Base-by-base conservation (phyloP, 345 rosid species). In the Ceriops decandra region DNA sequence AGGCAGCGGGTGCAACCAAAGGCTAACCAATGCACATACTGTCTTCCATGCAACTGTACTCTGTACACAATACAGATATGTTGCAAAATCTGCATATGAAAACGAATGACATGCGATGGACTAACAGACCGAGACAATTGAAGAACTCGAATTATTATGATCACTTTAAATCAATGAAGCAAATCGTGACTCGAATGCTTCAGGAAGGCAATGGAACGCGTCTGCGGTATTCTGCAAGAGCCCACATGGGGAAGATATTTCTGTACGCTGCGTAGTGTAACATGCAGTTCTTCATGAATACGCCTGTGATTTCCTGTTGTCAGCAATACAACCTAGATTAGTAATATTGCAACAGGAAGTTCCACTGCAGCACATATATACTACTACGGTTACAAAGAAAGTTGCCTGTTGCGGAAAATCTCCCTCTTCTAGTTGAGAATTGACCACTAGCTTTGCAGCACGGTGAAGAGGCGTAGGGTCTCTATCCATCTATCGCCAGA, bases 351-450 rank as follows among this genome's bases (percentile, higher is more conserved):
- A 38, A 38, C 4, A 1, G 16, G 16, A 38, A 11, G 47, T 38
- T 11, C 15, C 47, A 38, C 47, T 10, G 36, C 36, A 7, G 9
- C 36, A 33, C 9, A 7, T 1, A 33, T 33, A 33, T 7, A 33
- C 47, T 11, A 38, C 47, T 11, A 11, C 9, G 2, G 58, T 54
- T 7, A 54, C 2, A 8, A 38, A 38, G 47, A 38, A 9, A 38
- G 47, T 72, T 73, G 68, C 80, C 80, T 77, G 58, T 36, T 77
- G 81, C 13, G 81, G 81, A 62, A 68, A 77, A 66, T 77, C 81
- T 6, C 81, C 81, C 46, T 73, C 71, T 54, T 77, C 81, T 42
- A 77, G 24, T 52, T 77, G 81, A 17, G 57, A 69, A 20, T 77
- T 77, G 61, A 77, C 69, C 53, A 77, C 49, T n/a, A 73, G 64